Conservation (phyloP, 306 rosid genomes). For the Rubus parviflorus region DNA sequence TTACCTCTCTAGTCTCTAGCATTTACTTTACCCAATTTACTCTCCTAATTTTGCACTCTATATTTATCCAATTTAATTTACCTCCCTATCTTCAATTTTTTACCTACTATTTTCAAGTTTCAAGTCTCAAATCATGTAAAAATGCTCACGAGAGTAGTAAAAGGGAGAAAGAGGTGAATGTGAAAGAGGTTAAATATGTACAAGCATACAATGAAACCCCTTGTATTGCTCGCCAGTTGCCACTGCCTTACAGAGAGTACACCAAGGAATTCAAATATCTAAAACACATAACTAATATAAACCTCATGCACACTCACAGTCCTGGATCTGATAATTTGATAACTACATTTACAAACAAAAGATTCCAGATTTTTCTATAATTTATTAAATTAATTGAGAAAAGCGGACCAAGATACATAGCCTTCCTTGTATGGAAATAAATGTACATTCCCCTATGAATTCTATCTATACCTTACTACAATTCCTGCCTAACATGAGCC, state of each 20-base stretch:
- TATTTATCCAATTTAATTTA: no score
- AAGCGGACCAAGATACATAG: conserved; percentile 2
- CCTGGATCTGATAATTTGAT: not conserved
- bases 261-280: not conserved
- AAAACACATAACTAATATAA: not conserved
- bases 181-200: no score
- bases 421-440: conserved; percentile 9
- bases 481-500: conserved; percentile 8
- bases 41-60: no score
- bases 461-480: conserved; percentile 16
- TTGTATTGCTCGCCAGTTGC: not conserved
- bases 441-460: conserved; percentile 23
- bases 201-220: not conserved
- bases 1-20: no score
- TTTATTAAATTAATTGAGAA: conserved; percentile 13
- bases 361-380: conserved; percentile 2
- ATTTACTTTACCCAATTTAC: no score
- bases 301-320: not conserved
- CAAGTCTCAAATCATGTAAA: no score
- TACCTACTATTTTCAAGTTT: no score
- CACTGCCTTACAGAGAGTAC: not conserved
- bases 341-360: not conserved
- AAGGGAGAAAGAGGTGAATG: no score
- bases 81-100: no score
- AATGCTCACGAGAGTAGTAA: no score